Conservation (phyloP, 2,329 filamentous ascomycete species). For the Colletotrichum sp. region DNA sequence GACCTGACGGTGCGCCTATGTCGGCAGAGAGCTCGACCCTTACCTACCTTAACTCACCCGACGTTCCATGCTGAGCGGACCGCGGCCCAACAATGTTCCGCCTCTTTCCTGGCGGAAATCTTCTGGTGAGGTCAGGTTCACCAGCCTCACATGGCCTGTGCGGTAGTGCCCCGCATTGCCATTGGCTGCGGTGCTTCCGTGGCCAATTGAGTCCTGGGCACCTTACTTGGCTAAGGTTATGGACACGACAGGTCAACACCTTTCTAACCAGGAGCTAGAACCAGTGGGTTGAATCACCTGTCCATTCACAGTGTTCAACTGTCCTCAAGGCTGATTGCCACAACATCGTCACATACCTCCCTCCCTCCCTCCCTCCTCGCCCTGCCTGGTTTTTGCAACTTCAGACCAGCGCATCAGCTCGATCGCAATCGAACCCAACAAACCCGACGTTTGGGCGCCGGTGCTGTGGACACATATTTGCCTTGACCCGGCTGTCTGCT, state of each 20-base stretch:
- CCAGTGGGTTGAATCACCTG: constrained; percentile 15
- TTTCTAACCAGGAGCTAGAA: background rate
- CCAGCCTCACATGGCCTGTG: background rate
- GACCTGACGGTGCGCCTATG: background rate
- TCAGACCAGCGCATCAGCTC: background rate
- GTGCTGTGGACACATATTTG: constrained; percentile 20
- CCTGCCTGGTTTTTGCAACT: background rate
- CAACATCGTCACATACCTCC: background rate
- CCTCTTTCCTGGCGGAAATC: background rate
- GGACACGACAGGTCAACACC: background rate
- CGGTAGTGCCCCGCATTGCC: background rate
- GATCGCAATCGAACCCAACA: background rate
- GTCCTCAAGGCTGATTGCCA: background rate
- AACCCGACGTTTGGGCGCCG: background rate
- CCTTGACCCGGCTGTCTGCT: background rate
- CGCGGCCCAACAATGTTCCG: background rate
- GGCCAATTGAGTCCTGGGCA: background rate
- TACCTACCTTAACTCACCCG: no score
- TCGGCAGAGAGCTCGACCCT: background rate
- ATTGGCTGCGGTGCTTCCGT: background rate
- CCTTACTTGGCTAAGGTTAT: background rate
- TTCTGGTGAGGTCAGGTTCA: background rate
- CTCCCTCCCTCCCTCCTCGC: background rate
- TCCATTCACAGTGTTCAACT: background rate
- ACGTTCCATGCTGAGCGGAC: background rate